These are phyloP conservation scores for Thymus mandschuricus DNA, from an alignment of 257 asterid species.

Conservation along the genomic window DNA sequence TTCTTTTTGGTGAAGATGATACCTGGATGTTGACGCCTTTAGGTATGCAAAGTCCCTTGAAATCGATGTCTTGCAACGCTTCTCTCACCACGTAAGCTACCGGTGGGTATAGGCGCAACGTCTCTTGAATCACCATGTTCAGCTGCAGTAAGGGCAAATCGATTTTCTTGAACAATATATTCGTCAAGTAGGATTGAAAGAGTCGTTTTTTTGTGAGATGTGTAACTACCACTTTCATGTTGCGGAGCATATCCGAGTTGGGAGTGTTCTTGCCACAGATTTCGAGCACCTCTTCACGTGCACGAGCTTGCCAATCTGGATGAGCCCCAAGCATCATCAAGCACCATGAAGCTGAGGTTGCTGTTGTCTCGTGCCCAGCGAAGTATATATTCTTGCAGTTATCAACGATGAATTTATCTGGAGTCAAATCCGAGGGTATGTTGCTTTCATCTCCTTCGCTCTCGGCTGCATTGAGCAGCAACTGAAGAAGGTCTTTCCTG, in stretches of 20 bases:
- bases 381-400: constrained; percentile 77
- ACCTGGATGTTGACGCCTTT: constrained; percentile 63
- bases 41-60: constrained; percentile 55
- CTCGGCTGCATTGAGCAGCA: constrained; percentile 64
- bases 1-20: background rate
- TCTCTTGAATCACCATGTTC: constrained; percentile 65
- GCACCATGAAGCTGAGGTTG: constrained; percentile 79
- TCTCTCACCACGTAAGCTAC: constrained; percentile 64
- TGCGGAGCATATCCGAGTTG: constrained; percentile 53
- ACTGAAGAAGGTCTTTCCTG: constrained; percentile 59
- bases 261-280: constrained; percentile 55
- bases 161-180: background rate
- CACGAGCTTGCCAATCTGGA: constrained; percentile 83
- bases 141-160: constrained; percentile 33
- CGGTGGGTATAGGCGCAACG: constrained; percentile 74
- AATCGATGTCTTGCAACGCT: constrained; percentile 58
- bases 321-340: constrained; percentile 66
- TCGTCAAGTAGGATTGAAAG: background rate
- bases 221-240: constrained; percentile 62
- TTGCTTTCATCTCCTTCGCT: constrained; percentile 37
- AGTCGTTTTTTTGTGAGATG: background rate
- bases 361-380: constrained; percentile 75
- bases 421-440: constrained; percentile 45
- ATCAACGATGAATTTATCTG: constrained; percentile 56
- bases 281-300: constrained; percentile 65